Evolutionary conservation across 345 rosid species (phyloP).

Genomic region (Dimocarpus longan): DNA sequence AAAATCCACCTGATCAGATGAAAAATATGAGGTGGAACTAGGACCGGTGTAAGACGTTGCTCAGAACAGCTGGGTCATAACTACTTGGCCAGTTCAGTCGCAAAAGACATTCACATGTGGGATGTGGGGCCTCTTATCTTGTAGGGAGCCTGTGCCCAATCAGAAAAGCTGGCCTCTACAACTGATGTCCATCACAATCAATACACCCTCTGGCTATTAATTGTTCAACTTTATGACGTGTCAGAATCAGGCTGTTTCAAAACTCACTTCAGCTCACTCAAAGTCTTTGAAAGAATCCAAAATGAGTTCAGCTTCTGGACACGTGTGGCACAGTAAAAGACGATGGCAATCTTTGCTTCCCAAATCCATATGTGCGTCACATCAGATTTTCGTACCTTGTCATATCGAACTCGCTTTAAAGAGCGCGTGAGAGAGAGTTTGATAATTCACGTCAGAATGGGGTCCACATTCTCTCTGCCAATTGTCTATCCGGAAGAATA

Average conservation of each 20-base stretch:
- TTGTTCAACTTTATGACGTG: not conserved
- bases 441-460: not conserved
- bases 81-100: not conserved
- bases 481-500: no score
- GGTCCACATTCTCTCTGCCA: not conserved
- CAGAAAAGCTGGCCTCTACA: no score
- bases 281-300: not conserved
- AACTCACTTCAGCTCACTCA: not conserved
- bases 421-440: not conserved
- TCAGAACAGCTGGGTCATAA: not conserved
- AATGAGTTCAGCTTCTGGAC: not conserved
- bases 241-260: not conserved
- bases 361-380: not conserved
- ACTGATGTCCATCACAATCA: no score
- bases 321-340: not conserved
- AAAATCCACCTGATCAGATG: slow-evolving; percentile 11
- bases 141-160: no score
- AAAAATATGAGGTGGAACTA: no score
- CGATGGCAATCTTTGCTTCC: not conserved
- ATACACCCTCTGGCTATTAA: not conserved
- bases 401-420: not conserved
- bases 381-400: not conserved
- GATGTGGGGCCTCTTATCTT: not conserved
- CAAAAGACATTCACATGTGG: not conserved
- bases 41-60: not conserved